Conservation (phyloP, 1,284 basidiomycete species). For the Heterobasidion occidentale region DNA sequence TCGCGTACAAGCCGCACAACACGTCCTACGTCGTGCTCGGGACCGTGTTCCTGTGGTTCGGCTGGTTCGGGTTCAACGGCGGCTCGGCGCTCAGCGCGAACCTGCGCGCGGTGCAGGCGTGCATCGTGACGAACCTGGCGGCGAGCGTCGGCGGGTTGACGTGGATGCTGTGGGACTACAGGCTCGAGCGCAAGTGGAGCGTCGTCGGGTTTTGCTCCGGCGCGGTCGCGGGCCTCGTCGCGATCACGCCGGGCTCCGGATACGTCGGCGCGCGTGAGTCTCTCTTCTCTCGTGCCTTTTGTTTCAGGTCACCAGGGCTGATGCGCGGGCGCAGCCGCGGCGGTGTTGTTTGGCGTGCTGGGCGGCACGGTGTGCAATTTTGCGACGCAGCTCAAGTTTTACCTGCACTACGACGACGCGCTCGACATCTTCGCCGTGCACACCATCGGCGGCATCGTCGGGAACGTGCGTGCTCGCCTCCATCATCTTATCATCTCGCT, state of each 20-base stretch:
- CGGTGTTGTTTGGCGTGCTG: conserved; percentile 81
- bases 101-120: conserved; percentile 82
- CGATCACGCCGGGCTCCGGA: conserved; percentile 89
- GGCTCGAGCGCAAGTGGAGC: conserved; percentile 89
- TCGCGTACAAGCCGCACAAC: conserved; percentile 87
- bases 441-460: conserved; percentile 82
- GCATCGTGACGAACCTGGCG: conserved; percentile 89
- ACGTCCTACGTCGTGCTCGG: conserved; percentile 88
- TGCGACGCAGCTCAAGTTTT: conserved; percentile 88
- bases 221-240: conserved; percentile 84
- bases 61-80: conserved; percentile 96
- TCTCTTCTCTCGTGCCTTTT: not conserved
- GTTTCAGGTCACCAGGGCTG: not conserved
- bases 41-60: conserved; percentile 94
- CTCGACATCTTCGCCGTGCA: conserved; percentile 92
- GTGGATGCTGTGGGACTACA: conserved; percentile 95
- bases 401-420: conserved; percentile 68
- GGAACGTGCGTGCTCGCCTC: conserved; percentile 57
- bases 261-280: conserved; percentile 74
- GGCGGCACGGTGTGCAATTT: conserved; percentile 87
- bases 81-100: conserved; percentile 82
- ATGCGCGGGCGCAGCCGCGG: conserved; percentile 43
- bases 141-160: conserved; percentile 84
- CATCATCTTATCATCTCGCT: no score
- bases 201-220: conserved; percentile 96